phyloP scores from a whole-genome alignment of 192 early-diverging fungal genomes.

The Coemansia reversa region DNA sequence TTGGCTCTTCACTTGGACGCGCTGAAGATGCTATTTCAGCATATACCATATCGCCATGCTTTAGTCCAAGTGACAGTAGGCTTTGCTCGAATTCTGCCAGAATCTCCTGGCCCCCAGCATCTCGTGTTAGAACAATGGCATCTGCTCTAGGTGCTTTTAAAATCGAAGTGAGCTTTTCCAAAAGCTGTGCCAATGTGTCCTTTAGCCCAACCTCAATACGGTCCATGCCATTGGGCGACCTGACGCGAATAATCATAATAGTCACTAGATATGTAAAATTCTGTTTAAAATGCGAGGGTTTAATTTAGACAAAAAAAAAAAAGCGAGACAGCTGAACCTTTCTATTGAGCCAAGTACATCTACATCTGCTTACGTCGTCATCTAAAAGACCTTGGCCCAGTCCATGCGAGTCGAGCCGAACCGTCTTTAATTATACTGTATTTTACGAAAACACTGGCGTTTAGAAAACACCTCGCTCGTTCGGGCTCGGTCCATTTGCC shows the following conservation, averaged over 20 bases:
- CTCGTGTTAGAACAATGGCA: conserved; percentile 36
- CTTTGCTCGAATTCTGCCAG: conserved; percentile 40
- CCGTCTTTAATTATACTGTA: too few relatives aligned
- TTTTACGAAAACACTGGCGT: too few relatives aligned
- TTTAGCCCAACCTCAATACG: conserved; percentile 37
- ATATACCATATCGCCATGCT: conserved; percentile 47
- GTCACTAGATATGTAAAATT: not conserved
- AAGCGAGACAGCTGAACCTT: not conserved
- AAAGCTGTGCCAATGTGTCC: conserved; percentile 28
- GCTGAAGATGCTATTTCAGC: conserved; percentile 28
- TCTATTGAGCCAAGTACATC: not conserved
- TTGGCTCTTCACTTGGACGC: conserved; percentile 27
- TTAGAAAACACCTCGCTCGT: too few relatives aligned
- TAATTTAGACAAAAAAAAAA: conserved; percentile 6
- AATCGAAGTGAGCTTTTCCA: conserved; percentile 27
- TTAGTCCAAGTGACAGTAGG: conserved; percentile 33
- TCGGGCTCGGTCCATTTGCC: too few relatives aligned
- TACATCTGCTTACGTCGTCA: conserved; percentile 3
- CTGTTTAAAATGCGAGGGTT: not conserved
- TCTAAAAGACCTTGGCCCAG: too few relatives aligned
- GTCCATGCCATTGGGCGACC: conserved; percentile 49
- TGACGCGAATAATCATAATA: conserved; percentile 47
- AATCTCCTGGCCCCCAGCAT: conserved; percentile 20
- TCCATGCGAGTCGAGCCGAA: too few relatives aligned
- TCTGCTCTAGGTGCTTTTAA: conserved; percentile 37